These are phyloP conservation scores for Guyanaporus albipodus DNA, from an alignment of 768 basidiomycete species.

Conservation along the genomic window DNA sequence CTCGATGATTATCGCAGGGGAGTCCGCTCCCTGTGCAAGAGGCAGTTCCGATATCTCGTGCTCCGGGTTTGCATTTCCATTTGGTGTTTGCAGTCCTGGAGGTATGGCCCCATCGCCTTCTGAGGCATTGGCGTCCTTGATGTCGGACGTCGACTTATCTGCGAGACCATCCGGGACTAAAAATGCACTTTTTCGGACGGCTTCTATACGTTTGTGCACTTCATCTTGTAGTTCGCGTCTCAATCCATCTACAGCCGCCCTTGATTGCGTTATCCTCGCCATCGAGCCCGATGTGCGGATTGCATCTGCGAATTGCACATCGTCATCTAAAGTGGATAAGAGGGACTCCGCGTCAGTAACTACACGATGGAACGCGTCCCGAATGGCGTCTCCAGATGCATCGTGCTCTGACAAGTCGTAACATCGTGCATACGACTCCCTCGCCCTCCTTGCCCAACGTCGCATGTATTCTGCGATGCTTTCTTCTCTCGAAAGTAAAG, in stretches of 20 bases:
- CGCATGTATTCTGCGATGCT: conserved; percentile 48
- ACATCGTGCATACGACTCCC: conserved; percentile 39
- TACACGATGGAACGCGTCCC: conserved; percentile 29
- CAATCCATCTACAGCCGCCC: conserved; percentile 49
- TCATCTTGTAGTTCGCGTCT: conserved; percentile 56
- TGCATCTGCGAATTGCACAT: conserved; percentile 20
- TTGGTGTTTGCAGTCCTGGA: background rate
- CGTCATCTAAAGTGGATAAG: conserved; percentile 33
- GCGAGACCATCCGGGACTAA: background rate
- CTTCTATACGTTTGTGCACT: conserved; percentile 44
- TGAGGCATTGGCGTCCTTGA: background rate
- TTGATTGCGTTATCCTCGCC: conserved; percentile 48
- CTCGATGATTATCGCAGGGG: background rate
- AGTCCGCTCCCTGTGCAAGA: background rate
- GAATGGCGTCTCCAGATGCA: conserved; percentile 17
- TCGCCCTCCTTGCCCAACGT: conserved; percentile 51
- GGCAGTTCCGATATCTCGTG: background rate
- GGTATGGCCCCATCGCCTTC: background rate
- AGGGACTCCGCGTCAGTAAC: conserved; percentile 36
- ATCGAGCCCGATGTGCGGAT: conserved; percentile 40
- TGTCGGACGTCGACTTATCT: background rate
- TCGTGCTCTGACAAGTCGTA: background rate
- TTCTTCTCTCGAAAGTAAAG: conserved; percentile 64
- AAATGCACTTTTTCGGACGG: conserved; percentile 7
- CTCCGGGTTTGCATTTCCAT: background rate